A percentile compares a stretch with the other conserved stretches of the same genome.
Conservation (phyloP, 1,139 yeast genomes). For the Candida sp. region DNA sequence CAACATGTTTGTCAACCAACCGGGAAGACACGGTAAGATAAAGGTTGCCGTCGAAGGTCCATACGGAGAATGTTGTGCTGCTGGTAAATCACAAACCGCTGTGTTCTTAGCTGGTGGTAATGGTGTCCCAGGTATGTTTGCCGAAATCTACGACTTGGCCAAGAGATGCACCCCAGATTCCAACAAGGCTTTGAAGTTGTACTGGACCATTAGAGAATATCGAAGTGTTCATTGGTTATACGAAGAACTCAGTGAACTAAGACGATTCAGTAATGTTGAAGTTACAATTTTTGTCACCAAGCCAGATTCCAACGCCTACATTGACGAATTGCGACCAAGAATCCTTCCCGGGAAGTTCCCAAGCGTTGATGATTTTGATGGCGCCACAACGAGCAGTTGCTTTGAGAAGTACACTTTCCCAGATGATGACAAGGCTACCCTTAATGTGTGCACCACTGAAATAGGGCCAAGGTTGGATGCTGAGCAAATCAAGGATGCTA, state of each 20-base stretch:
- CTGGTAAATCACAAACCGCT: constrained; percentile 30
- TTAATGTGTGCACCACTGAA: background rate
- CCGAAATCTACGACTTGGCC: constrained; percentile 37
- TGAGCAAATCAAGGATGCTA: constrained; percentile 9
- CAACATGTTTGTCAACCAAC: constrained; percentile 29
- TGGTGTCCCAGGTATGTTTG: constrained; percentile 47
- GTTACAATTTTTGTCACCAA: constrained; percentile 22
- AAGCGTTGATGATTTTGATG: constrained; percentile 4
- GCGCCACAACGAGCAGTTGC: constrained; percentile 3
- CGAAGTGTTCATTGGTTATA: constrained; percentile 49
- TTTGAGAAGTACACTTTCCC: constrained; percentile 1
- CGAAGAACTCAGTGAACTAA: constrained; percentile 41
- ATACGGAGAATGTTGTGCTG: constrained; percentile 36
- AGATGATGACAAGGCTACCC: constrained; percentile 2
- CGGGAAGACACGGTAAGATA: constrained; percentile 27
- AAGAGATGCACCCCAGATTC: constrained; percentile 7
- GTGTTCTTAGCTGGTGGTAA: constrained; percentile 45
- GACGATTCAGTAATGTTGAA: constrained; percentile 24
- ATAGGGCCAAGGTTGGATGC: background rate
- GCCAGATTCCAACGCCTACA: constrained; percentile 35
- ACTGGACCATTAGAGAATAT: constrained; percentile 53
- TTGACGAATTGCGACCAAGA: constrained; percentile 3
- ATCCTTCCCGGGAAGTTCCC: constrained; percentile 1
- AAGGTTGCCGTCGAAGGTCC: constrained; percentile 44
- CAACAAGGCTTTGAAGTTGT: constrained; percentile 15